Evolutionary conservation across 805 yeast species (phyloP), one percentile per base, ranked within the genome.

Genomic region (Cyberlindnera xishuangbannaensis): DNA sequence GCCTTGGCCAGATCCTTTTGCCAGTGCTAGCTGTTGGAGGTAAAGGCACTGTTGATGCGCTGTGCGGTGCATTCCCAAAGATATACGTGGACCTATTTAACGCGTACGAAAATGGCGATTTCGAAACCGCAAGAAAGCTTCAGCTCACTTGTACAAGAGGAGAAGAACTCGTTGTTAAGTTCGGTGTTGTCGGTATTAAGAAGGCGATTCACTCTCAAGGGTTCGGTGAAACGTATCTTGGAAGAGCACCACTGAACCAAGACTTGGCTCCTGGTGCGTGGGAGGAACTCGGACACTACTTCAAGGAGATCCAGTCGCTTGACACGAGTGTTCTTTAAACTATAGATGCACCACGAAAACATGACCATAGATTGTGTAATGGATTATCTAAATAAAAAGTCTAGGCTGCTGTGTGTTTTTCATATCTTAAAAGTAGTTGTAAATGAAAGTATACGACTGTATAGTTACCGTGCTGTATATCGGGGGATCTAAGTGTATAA

Each of bases 51-150:
- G 65, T 73, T 37, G 77, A 71, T 47, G 78, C 75, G 6, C 54
- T 71, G 20, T 58, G 70, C 25, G 75, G 73, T 22, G 72, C 71
- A 4, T 70, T 61, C 56, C 78, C 78, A 38, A 67, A 69, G 53
- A 53, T 66, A 6, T 64, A 64, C 27, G 69, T 67, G 31, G 58
- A 57, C 31, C 48, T 73, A 25, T 67, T 54, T 43, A 53, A 61
- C 27, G 55, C 67, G 13, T 57, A 45, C 37, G 55, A 59, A 25
- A 52, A 49, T 10, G 74, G 73, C 19, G 59, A 69, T 32, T 36
- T 48, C 25, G 58, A 53, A 28, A 63, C 55, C 39, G 77, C 76
- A 12, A 58, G 53, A 39, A 47, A 52, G 30, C 45, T 70, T 27
- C 78, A 72, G 50, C 50, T 54, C 33, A 42, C 56, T 19, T 65